phyloP scores from a whole-genome alignment of 352 stramenopile species.

The Phytopythium vexans region DNA sequence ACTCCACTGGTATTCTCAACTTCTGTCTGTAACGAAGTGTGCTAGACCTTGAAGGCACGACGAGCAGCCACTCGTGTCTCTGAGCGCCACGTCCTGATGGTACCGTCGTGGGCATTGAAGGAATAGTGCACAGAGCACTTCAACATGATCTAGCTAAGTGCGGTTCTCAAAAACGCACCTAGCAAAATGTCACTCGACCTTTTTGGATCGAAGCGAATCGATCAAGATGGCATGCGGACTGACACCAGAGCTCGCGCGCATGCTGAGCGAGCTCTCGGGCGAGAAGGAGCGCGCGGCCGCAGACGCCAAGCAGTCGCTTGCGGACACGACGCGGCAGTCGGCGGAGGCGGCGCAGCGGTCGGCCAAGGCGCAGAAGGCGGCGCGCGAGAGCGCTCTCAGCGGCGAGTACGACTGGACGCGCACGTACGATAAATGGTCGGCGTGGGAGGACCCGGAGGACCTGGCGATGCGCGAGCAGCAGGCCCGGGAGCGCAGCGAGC shows the following conservation, averaged over 20 bases:
- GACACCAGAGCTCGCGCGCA: constrained; percentile 59
- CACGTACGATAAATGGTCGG: constrained; percentile 78
- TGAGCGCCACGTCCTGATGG: too few relatives aligned
- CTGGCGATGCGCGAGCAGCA: constrained; percentile 61
- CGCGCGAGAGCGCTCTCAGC: constrained; percentile 4
- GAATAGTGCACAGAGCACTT: too few relatives aligned
- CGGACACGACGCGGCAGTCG: constrained; percentile 36
- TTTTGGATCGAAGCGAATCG: too few relatives aligned
- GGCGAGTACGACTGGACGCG: constrained; percentile 65
- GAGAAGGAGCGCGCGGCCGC: constrained; percentile 53
- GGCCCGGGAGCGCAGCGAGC: constrained; percentile 58
- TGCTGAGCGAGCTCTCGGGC: constrained; percentile 61
- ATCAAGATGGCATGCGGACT: constrained; percentile 57
- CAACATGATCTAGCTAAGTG: too few relatives aligned
- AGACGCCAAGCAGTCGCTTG: constrained; percentile 28
- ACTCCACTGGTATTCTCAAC: too few relatives aligned
- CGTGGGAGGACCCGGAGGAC: constrained; percentile 79
- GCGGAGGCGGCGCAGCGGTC: constrained; percentile 34
- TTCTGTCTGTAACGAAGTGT: too few relatives aligned
- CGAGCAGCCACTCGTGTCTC: too few relatives aligned
- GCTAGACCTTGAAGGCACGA: too few relatives aligned
- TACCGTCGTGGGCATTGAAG: too few relatives aligned
- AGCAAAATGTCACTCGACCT: too few relatives aligned
- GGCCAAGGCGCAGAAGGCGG: constrained; percentile 12
- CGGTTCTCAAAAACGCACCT: too few relatives aligned